Evolutionary conservation across 2,329 filamentous ascomycete species (phyloP).

Genomic region (Pseudogymnoascus sp.): DNA sequence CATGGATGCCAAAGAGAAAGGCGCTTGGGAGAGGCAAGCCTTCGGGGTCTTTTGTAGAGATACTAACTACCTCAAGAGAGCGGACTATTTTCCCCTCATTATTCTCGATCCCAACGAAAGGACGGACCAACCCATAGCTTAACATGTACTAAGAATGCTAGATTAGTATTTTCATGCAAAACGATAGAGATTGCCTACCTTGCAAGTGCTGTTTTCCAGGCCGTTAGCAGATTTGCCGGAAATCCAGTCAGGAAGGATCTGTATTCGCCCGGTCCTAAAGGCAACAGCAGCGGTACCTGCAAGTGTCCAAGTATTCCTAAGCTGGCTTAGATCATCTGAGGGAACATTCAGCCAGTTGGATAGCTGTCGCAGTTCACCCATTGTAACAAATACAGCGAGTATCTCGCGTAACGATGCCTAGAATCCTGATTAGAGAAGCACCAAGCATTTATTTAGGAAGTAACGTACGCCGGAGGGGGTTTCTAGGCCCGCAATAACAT

Average conservation of each 20-base stretch:
- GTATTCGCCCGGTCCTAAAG: not conserved
- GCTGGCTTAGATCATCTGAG: not conserved
- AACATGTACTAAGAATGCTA: not conserved
- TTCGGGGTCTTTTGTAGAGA: not conserved
- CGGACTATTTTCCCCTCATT: not conserved
- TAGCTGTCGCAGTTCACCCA: not conserved
- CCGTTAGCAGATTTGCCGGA: not conserved
- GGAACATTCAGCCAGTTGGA: not conserved
- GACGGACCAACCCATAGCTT: not conserved
- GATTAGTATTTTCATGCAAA: not conserved
- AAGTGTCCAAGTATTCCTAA: not conserved
- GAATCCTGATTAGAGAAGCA: not conserved
- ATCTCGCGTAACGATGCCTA: not conserved
- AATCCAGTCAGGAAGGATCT: not conserved
- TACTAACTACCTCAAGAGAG: not conserved
- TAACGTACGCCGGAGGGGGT: not conserved
- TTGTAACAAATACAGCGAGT: not conserved
- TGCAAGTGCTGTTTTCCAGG: not conserved
- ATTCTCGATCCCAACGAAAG: not conserved
- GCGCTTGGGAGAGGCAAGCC: slow-evolving; percentile 4
- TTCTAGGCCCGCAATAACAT: not conserved
- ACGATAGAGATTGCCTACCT: not conserved
- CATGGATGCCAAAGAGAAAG: slow-evolving; percentile 7
- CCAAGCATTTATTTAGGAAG: not conserved
- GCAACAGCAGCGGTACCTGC: not conserved